These are phyloP conservation scores for Neurospora intermedia DNA, from an alignment of 495 filamentous ascomycete genomes.

Conservation along the genomic window DNA sequence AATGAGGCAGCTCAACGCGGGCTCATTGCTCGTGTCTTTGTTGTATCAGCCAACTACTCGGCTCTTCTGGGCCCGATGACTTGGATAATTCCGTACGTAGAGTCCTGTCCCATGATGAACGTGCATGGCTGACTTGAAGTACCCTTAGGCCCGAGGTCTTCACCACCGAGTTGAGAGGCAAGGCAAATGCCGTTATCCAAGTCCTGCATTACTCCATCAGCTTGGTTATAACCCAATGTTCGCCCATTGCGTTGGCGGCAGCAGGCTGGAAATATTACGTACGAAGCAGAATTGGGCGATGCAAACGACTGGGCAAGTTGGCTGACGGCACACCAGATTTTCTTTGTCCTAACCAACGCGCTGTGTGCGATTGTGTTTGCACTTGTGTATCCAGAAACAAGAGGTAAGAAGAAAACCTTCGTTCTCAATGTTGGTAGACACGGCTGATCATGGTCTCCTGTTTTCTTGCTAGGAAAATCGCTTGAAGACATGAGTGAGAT, in stretches of 20 bases:
- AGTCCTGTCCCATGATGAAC: background rate
- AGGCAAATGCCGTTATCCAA: slow-evolving; percentile 41
- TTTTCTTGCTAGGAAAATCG: slow-evolving; percentile 22
- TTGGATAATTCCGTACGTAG: slow-evolving; percentile 38
- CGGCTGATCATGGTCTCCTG: background rate
- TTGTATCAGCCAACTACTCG: slow-evolving; percentile 47
- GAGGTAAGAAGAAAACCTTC: slow-evolving; percentile 13
- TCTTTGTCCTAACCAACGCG: slow-evolving; percentile 43
- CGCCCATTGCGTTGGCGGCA: slow-evolving; percentile 39
- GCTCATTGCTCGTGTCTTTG: slow-evolving; percentile 46
- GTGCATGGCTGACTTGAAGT: background rate
- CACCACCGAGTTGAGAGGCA: slow-evolving; percentile 42
- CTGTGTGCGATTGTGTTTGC: slow-evolving; percentile 34
- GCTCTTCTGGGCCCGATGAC: slow-evolving; percentile 44
- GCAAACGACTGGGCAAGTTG: background rate
- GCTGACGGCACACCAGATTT: slow-evolving; percentile 21
- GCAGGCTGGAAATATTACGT: slow-evolving; percentile 41
- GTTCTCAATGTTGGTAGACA: background rate
- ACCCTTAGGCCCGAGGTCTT: slow-evolving; percentile 40
- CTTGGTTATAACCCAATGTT: slow-evolving; percentile 44
- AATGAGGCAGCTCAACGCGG: slow-evolving; percentile 34
- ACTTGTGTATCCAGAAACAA: slow-evolving; percentile 43
- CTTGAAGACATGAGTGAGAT: slow-evolving; percentile 44
- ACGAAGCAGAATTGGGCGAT: background rate
- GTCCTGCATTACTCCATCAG: slow-evolving; percentile 46